A percentile compares a stretch with the other conserved stretches of the same genome.
phyloP scores from a whole-genome alignment of 139 green algal species.

The Eudorina sp. region DNA sequence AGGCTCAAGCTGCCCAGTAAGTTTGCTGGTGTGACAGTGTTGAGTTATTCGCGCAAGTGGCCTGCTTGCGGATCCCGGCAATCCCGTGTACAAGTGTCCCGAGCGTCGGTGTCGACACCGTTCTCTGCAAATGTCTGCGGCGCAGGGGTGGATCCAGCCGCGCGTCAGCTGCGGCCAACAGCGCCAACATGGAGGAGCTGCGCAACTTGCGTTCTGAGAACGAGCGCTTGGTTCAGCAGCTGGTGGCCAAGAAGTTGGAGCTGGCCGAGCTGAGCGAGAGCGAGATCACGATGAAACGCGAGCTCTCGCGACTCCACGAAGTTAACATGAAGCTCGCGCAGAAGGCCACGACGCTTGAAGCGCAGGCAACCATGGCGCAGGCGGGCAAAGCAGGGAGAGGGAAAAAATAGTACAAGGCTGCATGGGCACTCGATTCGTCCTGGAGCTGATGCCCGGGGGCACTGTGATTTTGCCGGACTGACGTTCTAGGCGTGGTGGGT shows the following conservation, averaged over 20 bases:
- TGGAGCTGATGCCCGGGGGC: too few species aligned
- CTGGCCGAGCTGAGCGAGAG: slow-evolving; percentile 62
- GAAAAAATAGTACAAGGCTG: slow-evolving; percentile 8
- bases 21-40: too few species aligned
- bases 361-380: slow-evolving; percentile 47
- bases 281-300: slow-evolving; percentile 57
- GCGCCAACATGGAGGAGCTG: slow-evolving; percentile 45
- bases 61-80: too few species aligned
- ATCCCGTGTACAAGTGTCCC: too few species aligned
- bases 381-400: neutral
- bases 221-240: slow-evolving; percentile 56
- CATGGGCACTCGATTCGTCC: neutral
- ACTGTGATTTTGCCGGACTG: too few species aligned
- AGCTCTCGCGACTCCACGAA: slow-evolving; percentile 68
- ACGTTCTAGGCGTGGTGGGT: too few species aligned
- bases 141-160: too few species aligned
- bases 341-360: slow-evolving; percentile 74
- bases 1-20: slow-evolving; percentile 17
- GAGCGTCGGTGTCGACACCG: too few species aligned
- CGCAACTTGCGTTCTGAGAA: slow-evolving; percentile 52
- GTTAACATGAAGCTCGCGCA: slow-evolving; percentile 73
- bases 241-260: slow-evolving; percentile 66
- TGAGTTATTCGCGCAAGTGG: too few species aligned
- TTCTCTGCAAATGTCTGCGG: too few species aligned
- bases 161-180: neutral